Percentiles rank a stretch among this genome's conserved stretches.
Evolutionary conservation across 2,329 filamentous ascomycete genomes (phyloP).

Genomic region (Venturia effusa): DNA sequence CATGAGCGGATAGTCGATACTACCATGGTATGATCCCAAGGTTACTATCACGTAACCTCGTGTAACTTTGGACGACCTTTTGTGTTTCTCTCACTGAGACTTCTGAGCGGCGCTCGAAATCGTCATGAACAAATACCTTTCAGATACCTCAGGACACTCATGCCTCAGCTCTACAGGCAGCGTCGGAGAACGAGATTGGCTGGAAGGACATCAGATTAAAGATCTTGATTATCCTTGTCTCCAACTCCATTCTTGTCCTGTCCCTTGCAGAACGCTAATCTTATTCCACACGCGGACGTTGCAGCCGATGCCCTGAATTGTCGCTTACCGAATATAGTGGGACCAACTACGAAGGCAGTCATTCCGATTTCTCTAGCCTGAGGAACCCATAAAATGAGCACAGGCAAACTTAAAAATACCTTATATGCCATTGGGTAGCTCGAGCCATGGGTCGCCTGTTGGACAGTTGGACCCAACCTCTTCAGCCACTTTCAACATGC

Average conservation of each 20-base stretch:
- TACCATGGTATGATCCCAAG: no score
- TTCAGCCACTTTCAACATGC: neutral
- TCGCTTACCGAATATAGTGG: neutral
- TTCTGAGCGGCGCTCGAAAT: no score
- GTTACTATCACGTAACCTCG: no score
- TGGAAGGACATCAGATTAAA: neutral
- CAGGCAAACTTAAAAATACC: neutral
- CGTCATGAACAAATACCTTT: neutral
- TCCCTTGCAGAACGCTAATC: neutral
- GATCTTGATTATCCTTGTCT: neutral
- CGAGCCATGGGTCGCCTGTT: neutral
- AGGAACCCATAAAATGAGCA: neutral
- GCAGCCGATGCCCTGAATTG: neutral
- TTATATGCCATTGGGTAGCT: neutral
- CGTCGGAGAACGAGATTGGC: neutral
- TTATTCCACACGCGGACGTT: neutral
- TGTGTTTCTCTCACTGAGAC: neutral
- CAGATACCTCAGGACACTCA: no score
- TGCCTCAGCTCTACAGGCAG: no score
- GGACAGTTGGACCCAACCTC: no score
- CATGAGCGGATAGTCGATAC: no score
- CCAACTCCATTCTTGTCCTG: neutral
- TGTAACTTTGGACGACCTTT: neutral
- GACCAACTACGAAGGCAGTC: neutral
- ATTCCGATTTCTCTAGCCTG: neutral